Base-by-base conservation (phyloP, 2,329 filamentous ascomycete genomes). In the Zymoseptoria pseudotritici region DNA sequence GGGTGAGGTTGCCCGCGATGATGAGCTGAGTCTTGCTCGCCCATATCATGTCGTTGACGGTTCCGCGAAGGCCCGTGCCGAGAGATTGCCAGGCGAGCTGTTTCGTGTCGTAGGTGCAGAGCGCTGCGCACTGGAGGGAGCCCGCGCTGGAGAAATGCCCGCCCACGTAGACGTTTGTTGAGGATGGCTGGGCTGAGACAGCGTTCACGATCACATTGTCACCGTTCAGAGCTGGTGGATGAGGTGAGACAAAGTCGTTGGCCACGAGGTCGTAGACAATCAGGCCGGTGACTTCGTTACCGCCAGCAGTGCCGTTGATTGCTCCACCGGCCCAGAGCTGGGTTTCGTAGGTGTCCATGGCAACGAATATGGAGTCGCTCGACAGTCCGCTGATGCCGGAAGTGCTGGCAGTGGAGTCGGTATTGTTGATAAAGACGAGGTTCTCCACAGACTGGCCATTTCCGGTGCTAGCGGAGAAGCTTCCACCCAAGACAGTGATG, bases 61-160 rank as follows among this genome's bases (percentile, higher is more conserved):
- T 82, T 5, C 94, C 93, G 54, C 78, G 78, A 17, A 97, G 75
- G 59, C 83, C 86, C 52, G 82, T 83, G 8, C 91, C 91, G 13
- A 91, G 89, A 46, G 88, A 84, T 68, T 82, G 88, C 93, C 93
- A 99, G 69, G 92, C 87, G 13, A 81, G 82, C 4, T 81, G 80
- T 7, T 83, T 78, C 2, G 86, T 84, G 70, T 88, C 86, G 76
- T 89, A 96, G 61, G 88, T 79, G 75, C 94, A 99, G 22, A 99
- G 83, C 53, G 85, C 86, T 3, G 88, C 86, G 72, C 94, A 99
- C 50, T 84, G 86, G 29, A 97, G 82, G 4, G 88, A 87, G 26
- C 94, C 94, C 19, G 91, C 94, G 31, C 83, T 84, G n/a, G 84
- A 79, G 70, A 97, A 99, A 9, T 83, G 85, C 31, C 94, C 94